A percentile compares a stretch with the other conserved stretches of the same genome.
phyloP scores from a whole-genome alignment of 345 rosid species.

The Linum trigynum region DNA sequence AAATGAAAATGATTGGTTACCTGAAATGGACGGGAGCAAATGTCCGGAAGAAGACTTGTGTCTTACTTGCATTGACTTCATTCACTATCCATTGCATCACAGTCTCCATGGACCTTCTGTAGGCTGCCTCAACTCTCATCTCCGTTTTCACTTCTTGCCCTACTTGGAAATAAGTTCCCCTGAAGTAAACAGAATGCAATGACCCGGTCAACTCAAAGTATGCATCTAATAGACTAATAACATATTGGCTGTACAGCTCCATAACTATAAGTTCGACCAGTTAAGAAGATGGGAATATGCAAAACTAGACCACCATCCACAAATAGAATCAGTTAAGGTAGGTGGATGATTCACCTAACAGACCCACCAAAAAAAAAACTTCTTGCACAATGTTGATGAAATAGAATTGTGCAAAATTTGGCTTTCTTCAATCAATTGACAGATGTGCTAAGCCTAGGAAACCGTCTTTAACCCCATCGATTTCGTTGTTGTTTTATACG shows the following conservation, averaged over 20 bases:
- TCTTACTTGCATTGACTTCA: slow-evolving; percentile 58
- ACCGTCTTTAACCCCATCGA: no score
- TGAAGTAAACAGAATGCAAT: slow-evolving; percentile 11
- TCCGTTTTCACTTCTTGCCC: slow-evolving; percentile 46
- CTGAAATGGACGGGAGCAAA: slow-evolving; percentile 96
- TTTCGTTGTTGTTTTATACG: no score
- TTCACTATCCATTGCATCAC: slow-evolving; percentile 56
- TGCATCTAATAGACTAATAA: neutral
- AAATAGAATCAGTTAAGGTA: neutral
- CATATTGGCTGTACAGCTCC: neutral
- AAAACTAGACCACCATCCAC: neutral
- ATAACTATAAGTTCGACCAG: neutral
- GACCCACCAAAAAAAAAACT: neutral
- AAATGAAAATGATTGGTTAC: slow-evolving; percentile 23
- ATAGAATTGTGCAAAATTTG: no score
- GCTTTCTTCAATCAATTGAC: no score
- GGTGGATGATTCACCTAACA: neutral
- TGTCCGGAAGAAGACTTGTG: slow-evolving; percentile 78
- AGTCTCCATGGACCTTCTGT: slow-evolving; percentile 56
- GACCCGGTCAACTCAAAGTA: no score
- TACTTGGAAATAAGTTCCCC: slow-evolving; percentile 89
- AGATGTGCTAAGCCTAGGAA: no score
- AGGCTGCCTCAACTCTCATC: slow-evolving; percentile 56
- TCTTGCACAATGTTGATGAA: no score
- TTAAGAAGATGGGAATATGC: neutral